Base-by-base conservation (phyloP, 306 rosid genomes). In the Macrotyloma uniflorum region DNA sequence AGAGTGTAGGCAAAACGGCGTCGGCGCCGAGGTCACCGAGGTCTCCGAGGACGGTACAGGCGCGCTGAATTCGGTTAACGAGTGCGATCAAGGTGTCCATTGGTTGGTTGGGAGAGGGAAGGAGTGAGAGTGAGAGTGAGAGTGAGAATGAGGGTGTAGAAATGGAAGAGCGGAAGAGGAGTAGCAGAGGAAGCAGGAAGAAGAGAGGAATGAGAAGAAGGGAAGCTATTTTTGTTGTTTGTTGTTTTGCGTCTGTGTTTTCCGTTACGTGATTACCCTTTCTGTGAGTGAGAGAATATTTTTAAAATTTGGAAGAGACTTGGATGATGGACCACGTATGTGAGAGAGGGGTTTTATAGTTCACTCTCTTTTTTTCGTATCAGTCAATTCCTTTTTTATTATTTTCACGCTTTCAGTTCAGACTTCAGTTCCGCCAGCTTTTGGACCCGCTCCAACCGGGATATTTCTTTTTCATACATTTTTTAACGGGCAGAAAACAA, bases 1-100 rank as follows among this genome's bases (percentile, higher is more conserved):
- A 91, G 24, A 93, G 90, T 24, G 97, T 87, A 70, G 86, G 84
- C 54, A 91, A 85, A 70, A 95, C 16, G 40, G 67, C 67, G 12
- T 89, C 92, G 18, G 87, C 90, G 36, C 92, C 97, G 84, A 91
- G 86, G 86, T 93, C 97, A 3, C 98, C 97, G 73, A 93, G 96
- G 86, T 93, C 97, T 3, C 98, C 97, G 73, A 93, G 96, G 69
- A 72, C 82, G 23, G 97, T 93, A 74, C 98, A 93, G 6, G 93
- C 97, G 45, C 91, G 85, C 84, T 91, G 98, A 28, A 93, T 91
- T 53, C 98, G 74, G 67, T 93, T 93, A 36, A 93, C 92, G 78
- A 93, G 79, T 1, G 91, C 92, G 72, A 93, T 93, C 91, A 93
- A 90, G 74, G 92, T 76, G 54, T 93, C 93, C 86, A 69, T 61